These are phyloP conservation scores for Fusarium circinatum DNA, from an alignment of 2,329 filamentous ascomycete genomes.

Conservation along the genomic window DNA sequence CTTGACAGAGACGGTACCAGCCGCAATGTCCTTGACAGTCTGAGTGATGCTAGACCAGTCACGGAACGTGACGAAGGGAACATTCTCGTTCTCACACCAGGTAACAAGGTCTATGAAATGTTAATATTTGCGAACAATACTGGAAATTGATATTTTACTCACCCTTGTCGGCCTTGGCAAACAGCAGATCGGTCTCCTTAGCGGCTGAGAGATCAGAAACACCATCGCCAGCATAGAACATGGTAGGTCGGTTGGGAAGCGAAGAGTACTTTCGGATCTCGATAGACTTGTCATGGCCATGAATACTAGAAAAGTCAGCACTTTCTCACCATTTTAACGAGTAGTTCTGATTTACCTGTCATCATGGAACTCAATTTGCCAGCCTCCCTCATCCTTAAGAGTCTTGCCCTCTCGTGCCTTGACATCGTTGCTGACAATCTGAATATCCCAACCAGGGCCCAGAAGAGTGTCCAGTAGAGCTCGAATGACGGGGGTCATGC, in stretches of 20 bases:
- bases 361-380: slow-evolving; percentile 90
- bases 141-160: slow-evolving; percentile 43
- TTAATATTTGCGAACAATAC: background rate
- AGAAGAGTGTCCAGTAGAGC: slow-evolving; percentile 83
- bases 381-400: slow-evolving; percentile 83
- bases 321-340: background rate
- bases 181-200: slow-evolving; percentile 90
- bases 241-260: slow-evolving; percentile 78
- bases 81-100: slow-evolving; percentile 84
- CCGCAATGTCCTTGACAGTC: slow-evolving; percentile 80
- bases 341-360: slow-evolving; percentile 65
- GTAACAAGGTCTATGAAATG: slow-evolving; percentile 76
- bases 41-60: slow-evolving; percentile 83
- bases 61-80: slow-evolving; percentile 88
- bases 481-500: slow-evolving; percentile 92
- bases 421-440: slow-evolving; percentile 92
- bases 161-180: slow-evolving; percentile 92
- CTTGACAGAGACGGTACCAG: slow-evolving; percentile 75
- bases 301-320: slow-evolving; percentile 63
- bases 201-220: slow-evolving; percentile 93
- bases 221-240: slow-evolving; percentile 96
- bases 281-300: slow-evolving; percentile 96
- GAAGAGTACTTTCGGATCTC: slow-evolving; percentile 88
- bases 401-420: slow-evolving; percentile 70
- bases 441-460: slow-evolving; percentile 81